Conservation (phyloP, 2,329 filamentous ascomycete genomes). For the Penicillium glabrum region DNA sequence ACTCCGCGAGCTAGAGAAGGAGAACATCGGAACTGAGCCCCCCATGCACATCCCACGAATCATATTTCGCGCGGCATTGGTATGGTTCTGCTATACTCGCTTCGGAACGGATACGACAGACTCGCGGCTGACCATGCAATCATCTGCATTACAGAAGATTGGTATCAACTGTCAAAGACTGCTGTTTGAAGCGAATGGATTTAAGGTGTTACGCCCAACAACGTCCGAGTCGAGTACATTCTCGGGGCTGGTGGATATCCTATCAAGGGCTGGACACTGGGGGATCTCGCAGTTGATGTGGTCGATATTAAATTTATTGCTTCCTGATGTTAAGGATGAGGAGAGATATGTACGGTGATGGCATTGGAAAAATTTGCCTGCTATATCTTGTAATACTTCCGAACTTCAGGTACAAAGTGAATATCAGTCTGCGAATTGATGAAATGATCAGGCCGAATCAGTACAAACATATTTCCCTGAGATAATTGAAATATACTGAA, state of each 20-base stretch:
- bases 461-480: neutral
- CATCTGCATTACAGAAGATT: slow-evolving; percentile 3
- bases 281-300: slow-evolving; percentile 7
- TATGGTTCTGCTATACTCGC: slow-evolving; percentile 10
- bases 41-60: slow-evolving; percentile 11
- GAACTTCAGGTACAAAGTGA: too few species aligned
- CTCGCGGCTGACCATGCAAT: neutral
- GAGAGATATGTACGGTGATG: neutral
- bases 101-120: neutral
- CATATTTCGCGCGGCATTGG: slow-evolving; percentile 6
- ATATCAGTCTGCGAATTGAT: too few species aligned
- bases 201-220: neutral
- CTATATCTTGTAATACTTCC: neutral
- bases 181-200: slow-evolving; percentile 12
- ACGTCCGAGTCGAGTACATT: slow-evolving; percentile 7
- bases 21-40: slow-evolving; percentile 4
- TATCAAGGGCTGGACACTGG: slow-evolving; percentile 7
- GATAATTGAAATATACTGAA: neutral
- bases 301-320: slow-evolving; percentile 5
- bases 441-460: neutral
- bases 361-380: neutral
- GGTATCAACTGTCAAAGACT: slow-evolving; percentile 6
- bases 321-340: neutral
- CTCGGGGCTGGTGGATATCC: slow-evolving; percentile 6
- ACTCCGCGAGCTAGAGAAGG: slow-evolving; percentile 5